Evolutionary conservation across 345 rosid species (phyloP), one percentile per base, ranked within the genome.

Genomic region (Turritis glabra): DNA sequence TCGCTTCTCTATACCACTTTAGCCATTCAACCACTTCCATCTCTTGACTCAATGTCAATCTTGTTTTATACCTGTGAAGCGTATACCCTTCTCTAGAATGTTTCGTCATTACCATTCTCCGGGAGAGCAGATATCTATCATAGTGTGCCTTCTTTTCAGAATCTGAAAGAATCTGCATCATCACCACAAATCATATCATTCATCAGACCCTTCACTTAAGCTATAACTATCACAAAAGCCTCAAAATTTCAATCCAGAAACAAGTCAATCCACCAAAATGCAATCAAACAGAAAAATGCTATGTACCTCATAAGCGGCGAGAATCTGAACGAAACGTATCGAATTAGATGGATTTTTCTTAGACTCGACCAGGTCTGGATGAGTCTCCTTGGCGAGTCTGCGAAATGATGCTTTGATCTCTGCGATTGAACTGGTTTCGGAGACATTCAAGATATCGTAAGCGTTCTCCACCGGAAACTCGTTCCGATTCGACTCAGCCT

Each of bases 1-100:
- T 76, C 38, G 90, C 86, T 59, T 75, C 82, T 81, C 98, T 86
- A 71, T 94, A 94, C 93, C 95, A 87, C 74, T 84, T 91, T 41
- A 94, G 69, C 97, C 97, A 91, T 67, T 94, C 96, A 71, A 90
- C 98, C 43, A 90, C 96, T 84, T 91, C 98, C 93, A 94, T 89
- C 65, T 87, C 79, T 71, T 81, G 77, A 70, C 66, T 64, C 50
- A 68, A 40, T 44, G 80, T 77, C 61, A 75, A 77, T 30, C 73
- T 63, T 3, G 85, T 78, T 52, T 80, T 79, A 74, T 86, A 86
- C 57, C 27, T 69, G 70, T 80, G 47, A 51, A 81, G 66, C 14
- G 46, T 78, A 9, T 86, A 84, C 40, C 67, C 86, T 62, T 79
- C 80, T 54, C 64, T 80, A 67, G 84, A 73, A 10, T 78, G 73